Evolutionary conservation across 345 rosid species (phyloP), one percentile per base, ranked within the genome.

Genomic region (Acer campestre): DNA sequence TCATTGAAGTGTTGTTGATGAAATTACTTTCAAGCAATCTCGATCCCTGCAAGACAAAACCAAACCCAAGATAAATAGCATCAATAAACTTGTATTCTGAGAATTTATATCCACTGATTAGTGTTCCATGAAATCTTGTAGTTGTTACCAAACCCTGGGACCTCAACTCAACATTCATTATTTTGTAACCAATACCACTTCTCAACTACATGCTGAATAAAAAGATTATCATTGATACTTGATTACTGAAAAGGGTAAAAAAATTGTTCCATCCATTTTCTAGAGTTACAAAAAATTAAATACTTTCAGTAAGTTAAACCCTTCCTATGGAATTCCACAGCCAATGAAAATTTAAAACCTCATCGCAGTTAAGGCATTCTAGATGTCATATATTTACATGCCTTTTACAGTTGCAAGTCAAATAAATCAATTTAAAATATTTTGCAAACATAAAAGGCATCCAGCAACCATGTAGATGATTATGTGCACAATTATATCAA

Each of bases 1-100:
- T 95, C 98, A 95, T 92, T 23, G 97, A 93, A 63, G 98, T 95
- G 70, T 93, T 95, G 79, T 95, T 95, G 86, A 93, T 93, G 81
- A 91, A 95, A 85, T 90, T 93, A 79, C 99, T 95, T 86, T 95
- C 97, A 16, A 89, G 89, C 83, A 95, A 85, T 83, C 98, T 85
- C 79, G 91, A 86, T 22, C 99, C 99, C 99, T 93, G 88, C 85
- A 87, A 82, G 84, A 78, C 62, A 76, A 62, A 73, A 56, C 56
- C 68, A 59, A 78, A 51, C 23, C 22, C 77, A 38, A 71, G 77
- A 65, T 58, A 44, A n/a, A 40, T n/a, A 3, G 31, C 74, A 61
- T 13, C 25, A n/a, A 69, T 17, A 68, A 46, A 65, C 51, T 53
- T 73, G 13, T 29, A 35, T n/a, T 67, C 27, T 11, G 16, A 5